Evolutionary conservation across 2,329 filamentous ascomycete species (phyloP).

Genomic region (Corinectria fuckeliana): DNA sequence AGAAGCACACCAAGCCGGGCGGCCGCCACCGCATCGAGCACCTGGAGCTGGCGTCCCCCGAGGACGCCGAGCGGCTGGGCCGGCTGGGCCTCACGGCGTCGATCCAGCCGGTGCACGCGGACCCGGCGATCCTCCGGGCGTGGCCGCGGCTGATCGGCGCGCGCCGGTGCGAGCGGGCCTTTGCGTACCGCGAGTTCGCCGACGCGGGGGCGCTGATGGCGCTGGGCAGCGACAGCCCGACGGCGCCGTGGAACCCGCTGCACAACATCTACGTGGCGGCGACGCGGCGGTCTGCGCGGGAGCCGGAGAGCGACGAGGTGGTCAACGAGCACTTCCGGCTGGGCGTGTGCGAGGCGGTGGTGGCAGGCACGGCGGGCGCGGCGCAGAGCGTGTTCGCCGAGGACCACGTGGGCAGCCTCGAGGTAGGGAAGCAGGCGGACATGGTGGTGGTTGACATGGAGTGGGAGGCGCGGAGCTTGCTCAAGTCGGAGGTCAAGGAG

Average conservation of each 20-base stretch:
- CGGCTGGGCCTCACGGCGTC: conserved; percentile 63
- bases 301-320: conserved; percentile 48
- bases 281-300: conserved; percentile 58
- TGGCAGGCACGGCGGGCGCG: conserved; percentile 58
- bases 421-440: conserved; percentile 60
- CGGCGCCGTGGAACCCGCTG: conserved; percentile 59
- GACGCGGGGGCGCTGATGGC: conserved; percentile 60
- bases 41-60: conserved; percentile 61
- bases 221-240: conserved; percentile 63
- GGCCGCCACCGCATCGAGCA: conserved; percentile 68
- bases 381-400: conserved; percentile 62
- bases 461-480: conserved; percentile 55
- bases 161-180: conserved; percentile 59
- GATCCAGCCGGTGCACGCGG: conserved; percentile 62
- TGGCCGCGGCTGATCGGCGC: conserved; percentile 64
- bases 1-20: conserved; percentile 46
- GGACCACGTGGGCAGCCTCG: conserved; percentile 54
- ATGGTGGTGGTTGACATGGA: conserved; percentile 55
- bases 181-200: conserved; percentile 66
- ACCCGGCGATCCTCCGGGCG: conserved; percentile 64
- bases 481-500: conserved; percentile 54
- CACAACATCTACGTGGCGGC: conserved; percentile 63
- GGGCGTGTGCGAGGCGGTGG: conserved; percentile 57
- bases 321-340: conserved; percentile 61
- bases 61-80: conserved; percentile 63